Base-by-base conservation (phyloP, 1,284 basidiomycete genomes). In the Ceratobasidium sp. region DNA sequence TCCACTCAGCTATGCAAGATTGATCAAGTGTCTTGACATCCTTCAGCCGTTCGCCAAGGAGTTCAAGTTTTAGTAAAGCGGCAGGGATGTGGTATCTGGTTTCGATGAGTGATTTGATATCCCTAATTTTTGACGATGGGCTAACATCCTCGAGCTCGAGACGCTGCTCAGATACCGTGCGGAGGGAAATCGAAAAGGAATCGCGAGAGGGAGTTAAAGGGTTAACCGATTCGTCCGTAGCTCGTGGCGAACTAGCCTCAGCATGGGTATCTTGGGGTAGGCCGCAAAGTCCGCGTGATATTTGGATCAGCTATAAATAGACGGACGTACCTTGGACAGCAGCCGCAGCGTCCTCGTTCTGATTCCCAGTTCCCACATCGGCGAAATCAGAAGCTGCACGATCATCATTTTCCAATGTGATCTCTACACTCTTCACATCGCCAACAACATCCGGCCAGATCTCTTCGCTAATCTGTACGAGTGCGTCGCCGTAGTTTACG, bases 401-500 rank as follows among this genome's bases (percentile, higher is more conserved):
- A 34, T 34, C 34, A 8, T 34, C 34, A 8, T 8, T 34, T 16
- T 61, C 58, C 19, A 61, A 22, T 2, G 19, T 43, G 39, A 61
- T 41, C 9, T 61, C 39, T 13, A 39, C 37, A 14, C 2, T 43
- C 37, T 37, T 61, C 31, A 61, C 58, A 7, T 22, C 16, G 31
- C n/a, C 34, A n/a, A 39, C 37, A 5, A 61, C 8, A 11, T 61
- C 58, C 19, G 58, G 19, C 58, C 58, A 61, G 58, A 43, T 43
- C 13, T 61, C 37, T 34, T 61, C n/a, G n/a, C n/a, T n/a, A n/a
- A n/a, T n/a, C n/a, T n/a, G n/a, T n/a, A n/a, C n/a, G n/a, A n/a
- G n/a, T 13, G 24, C 24, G 24, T 43, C 37, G 58, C 39, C 58
- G 24, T 61, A 61, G 19, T 61, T 11, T 3, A 34, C 4, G 19